Base-by-base conservation (phyloP, 225 moss, liverwort and hornwort genomes). In the Physcomitrium patens region DNA sequence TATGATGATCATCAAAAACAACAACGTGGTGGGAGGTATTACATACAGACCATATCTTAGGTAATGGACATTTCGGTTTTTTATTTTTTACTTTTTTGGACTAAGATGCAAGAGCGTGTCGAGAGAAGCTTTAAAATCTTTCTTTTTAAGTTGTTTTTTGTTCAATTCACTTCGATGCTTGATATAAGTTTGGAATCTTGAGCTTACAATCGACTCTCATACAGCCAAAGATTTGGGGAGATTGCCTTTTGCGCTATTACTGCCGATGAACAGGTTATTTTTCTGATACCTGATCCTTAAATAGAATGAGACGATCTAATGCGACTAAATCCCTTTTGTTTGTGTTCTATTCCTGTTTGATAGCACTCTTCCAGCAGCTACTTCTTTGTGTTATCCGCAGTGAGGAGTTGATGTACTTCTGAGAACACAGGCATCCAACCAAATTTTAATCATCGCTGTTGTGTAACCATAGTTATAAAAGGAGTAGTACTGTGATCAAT, bases 191-290 rank as follows among this genome's bases (percentile, higher is more conserved):
- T 60, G 13, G 58, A 24, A 60, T 60, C 63, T 63, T 59, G 62
- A 46, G 54, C 79, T 80, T 67, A 82, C 64, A 62, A 57, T 51
- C 48, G 37, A 28, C 37, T 70, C 53, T 74, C 59, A 73, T 77
- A 82, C 97, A 99, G 99, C 72, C 99, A 99, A 77, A 93, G 89
- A 78, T 99, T 99, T 85, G 99, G 95, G 55, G 99, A 99, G 80
- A 99, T 99, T 63, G 93, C 95, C 12, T 99, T 99, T 79, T 91
- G 89, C 56, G 95, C 99, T 7, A 93, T 99, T 43, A 99, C 95
- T 67, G 93, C 90, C 54, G 95, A 99, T 53, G 99, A 99, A 85
- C 95, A 99, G 91, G 99, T 99, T 63, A 66, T 37, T 37, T 77
- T 15, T 9, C 54, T 76, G 3, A 53, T 62, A 50, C 14, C 64